These are phyloP conservation scores for Albizia julibrissin DNA, from an alignment of 306 rosid species.

Conservation along the genomic window DNA sequence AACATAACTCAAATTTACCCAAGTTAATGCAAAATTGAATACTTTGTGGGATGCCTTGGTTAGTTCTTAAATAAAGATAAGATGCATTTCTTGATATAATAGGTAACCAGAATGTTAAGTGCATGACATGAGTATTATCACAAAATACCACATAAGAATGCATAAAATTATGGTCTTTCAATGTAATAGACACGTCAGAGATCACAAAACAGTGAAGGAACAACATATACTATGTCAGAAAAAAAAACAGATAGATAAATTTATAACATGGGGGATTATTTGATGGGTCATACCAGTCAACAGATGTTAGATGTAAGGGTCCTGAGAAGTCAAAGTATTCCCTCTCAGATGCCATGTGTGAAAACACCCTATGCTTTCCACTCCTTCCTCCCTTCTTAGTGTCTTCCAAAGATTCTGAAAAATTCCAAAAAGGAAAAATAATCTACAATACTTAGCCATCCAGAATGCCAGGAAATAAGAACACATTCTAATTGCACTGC, in stretches of 20 bases:
- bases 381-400: constrained; percentile 25
- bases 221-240: background rate
- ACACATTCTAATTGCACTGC: constrained; percentile 8
- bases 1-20: background rate
- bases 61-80: background rate
- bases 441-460: background rate
- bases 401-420: constrained; percentile 35
- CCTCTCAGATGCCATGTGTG: constrained; percentile 78
- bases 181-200: background rate
- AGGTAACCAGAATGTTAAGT: background rate
- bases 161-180: background rate
- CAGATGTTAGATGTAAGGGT: constrained; percentile 72
- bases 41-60: background rate
- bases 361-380: background rate
- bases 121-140: background rate
- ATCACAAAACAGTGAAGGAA: background rate
- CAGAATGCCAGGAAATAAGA: background rate
- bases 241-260: background rate
- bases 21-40: background rate
- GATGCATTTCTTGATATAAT: background rate
- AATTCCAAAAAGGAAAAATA: constrained; percentile 17
- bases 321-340: constrained; percentile 75
- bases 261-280: background rate
- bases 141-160: background rate
- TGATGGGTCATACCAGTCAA: constrained; percentile 64